These are phyloP conservation scores for Ceratocystis harringtonii DNA, from an alignment of 2,329 filamentous ascomycete genomes.

Conservation along the genomic window DNA sequence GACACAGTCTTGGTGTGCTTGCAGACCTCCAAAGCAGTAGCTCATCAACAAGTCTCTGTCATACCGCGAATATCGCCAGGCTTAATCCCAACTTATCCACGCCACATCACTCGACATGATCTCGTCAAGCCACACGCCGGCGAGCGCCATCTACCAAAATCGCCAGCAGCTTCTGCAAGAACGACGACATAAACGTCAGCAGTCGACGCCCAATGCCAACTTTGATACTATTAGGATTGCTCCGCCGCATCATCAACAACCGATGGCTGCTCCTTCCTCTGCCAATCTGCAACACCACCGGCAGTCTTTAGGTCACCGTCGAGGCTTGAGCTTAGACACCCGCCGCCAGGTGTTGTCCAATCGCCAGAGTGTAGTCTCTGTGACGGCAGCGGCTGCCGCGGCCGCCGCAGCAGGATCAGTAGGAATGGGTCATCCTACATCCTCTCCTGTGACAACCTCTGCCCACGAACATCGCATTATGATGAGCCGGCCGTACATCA, in stretches of 20 bases:
- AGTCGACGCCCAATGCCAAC: slow-evolving; percentile 58
- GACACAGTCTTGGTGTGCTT: not conserved
- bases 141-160: slow-evolving; percentile 15
- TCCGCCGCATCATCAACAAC: slow-evolving; percentile 28
- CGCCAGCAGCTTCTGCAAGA: slow-evolving; percentile 22
- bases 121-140: slow-evolving; percentile 12
- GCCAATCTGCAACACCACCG: slow-evolving; percentile 9
- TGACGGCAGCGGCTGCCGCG: slow-evolving; percentile 20
- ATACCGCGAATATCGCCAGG: not conserved
- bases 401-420: slow-evolving; percentile 24
- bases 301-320: slow-evolving; percentile 43
- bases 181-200: slow-evolving; percentile 60
- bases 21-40: not conserved
- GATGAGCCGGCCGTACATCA: slow-evolving; percentile 24
- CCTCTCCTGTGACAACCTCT: slow-evolving; percentile 22
- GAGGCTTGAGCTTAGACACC: slow-evolving; percentile 73
- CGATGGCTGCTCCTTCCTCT: slow-evolving; percentile 20
- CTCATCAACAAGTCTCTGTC: not conserved
- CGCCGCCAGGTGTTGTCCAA: slow-evolving; percentile 33
- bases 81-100: not conserved
- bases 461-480: slow-evolving; percentile 18
- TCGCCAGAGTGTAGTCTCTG: slow-evolving; percentile 10
- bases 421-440: slow-evolving; percentile 24
- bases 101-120: slow-evolving; percentile 4
- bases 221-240: slow-evolving; percentile 58